phyloP scores from a whole-genome alignment of 2,329 filamentous ascomycete genomes.

The Tothia fuscella region DNA sequence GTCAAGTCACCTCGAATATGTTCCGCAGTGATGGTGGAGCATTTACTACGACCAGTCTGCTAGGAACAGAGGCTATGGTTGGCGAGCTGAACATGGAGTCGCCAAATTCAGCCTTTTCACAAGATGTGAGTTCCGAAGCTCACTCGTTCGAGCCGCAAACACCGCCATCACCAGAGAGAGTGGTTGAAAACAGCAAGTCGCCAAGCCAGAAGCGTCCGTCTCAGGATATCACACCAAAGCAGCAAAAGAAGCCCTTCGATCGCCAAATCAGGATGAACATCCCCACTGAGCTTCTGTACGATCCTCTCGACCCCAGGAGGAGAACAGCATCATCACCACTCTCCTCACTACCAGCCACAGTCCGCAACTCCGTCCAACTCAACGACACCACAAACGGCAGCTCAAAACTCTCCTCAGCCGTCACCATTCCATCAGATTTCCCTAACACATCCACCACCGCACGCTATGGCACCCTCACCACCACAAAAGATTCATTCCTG shows the following conservation, averaged over 20 bases:
- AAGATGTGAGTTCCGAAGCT: background rate
- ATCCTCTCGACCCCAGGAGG: too few relatives aligned
- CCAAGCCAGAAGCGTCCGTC: background rate
- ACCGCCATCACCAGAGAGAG: conserved; percentile 19
- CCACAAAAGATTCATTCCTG: conserved; percentile 53
- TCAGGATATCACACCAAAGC: conserved; percentile 1
- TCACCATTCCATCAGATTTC: background rate
- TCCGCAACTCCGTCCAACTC: background rate
- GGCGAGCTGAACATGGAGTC: conserved; percentile 35
- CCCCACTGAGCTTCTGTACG: background rate
- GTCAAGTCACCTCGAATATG: background rate
- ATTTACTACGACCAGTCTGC: conserved; percentile 24
- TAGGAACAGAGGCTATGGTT: conserved; percentile 36
- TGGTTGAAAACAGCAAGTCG: background rate
- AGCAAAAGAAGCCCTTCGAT: background rate
- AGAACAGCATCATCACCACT: background rate
- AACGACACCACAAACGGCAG: background rate
- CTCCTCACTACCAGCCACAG: background rate
- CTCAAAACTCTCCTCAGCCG: background rate
- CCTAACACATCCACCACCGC: background rate
- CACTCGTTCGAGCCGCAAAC: conserved; percentile 21
- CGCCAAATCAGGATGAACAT: background rate
- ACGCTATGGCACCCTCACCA: conserved; percentile 48
- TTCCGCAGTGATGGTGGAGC: background rate
- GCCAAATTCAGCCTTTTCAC: conserved; percentile 7